These are phyloP conservation scores for Neoboletus subvelutipes DNA, from an alignment of 768 basidiomycete genomes.

Conservation along the genomic window DNA sequence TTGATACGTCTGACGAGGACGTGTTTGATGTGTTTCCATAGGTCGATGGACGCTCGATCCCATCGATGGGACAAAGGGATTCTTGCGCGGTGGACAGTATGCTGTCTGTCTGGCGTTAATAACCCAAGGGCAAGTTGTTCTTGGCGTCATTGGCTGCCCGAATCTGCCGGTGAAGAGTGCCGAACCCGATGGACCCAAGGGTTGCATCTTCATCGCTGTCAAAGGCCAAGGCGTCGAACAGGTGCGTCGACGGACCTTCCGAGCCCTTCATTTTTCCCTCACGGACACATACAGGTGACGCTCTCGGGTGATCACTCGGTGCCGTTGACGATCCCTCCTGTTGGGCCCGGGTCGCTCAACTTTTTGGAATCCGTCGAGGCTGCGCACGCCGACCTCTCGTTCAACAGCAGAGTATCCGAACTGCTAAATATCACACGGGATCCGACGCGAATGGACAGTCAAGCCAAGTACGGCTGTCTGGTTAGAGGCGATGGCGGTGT, in stretches of 20 bases:
- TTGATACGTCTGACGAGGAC: no score
- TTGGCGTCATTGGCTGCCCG: slow-evolving; percentile 91
- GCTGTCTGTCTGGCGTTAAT: slow-evolving; percentile 89
- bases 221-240: slow-evolving; percentile 82
- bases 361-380: slow-evolving; percentile 94
- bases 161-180: slow-evolving; percentile 68
- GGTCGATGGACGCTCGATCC: slow-evolving; percentile 89
- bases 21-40: slow-evolving; percentile 24
- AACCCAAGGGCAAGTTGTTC: slow-evolving; percentile 70
- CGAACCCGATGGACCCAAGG: slow-evolving; percentile 59
- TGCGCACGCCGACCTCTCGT: slow-evolving; percentile 86
- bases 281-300: slow-evolving; percentile 41
- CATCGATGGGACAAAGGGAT: slow-evolving; percentile 93
- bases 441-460: slow-evolving; percentile 89
- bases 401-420: slow-evolving; percentile 71
- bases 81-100: slow-evolving; percentile 89
- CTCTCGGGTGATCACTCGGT: slow-evolving; percentile 50
- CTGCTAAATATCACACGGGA: slow-evolving; percentile 62
- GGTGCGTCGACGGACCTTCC: slow-evolving; percentile 32
- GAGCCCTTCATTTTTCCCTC: neutral
- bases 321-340: slow-evolving; percentile 46
- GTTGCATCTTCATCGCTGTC: slow-evolving; percentile 86
- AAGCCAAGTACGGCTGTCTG: slow-evolving; percentile 91
- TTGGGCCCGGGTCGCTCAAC: slow-evolving; percentile 48
- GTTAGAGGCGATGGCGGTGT: slow-evolving; percentile 82